These are phyloP conservation scores for Zasmidium citrigriseum DNA, from an alignment of 2,329 filamentous ascomycete species.

Conservation along the genomic window DNA sequence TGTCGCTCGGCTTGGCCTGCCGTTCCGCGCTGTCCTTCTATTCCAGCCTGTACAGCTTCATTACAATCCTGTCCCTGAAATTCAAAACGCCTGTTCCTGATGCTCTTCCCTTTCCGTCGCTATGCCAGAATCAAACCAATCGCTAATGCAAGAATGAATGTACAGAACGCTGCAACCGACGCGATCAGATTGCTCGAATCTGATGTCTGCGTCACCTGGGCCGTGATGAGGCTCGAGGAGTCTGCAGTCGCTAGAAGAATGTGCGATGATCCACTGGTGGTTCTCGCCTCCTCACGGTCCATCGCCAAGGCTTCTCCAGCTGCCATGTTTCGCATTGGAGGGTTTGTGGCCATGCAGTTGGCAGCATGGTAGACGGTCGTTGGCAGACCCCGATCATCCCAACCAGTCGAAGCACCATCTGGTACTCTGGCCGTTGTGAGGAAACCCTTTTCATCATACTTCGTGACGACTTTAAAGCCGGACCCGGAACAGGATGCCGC, in stretches of 20 bases:
- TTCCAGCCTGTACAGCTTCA: constrained; percentile 7
- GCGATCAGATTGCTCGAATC: neutral
- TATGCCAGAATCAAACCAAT: constrained; percentile 12
- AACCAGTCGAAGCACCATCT: constrained; percentile 43
- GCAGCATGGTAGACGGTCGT: constrained; percentile 38
- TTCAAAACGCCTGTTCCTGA: neutral
- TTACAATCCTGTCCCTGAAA: constrained; percentile 2
- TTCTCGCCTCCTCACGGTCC: constrained; percentile 1
- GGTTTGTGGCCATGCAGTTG: constrained; percentile 18
- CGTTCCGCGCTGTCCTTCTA: constrained; percentile 4
- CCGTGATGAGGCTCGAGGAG: constrained; percentile 18
- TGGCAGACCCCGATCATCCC: constrained; percentile 49
- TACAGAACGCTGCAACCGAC: constrained; percentile 12
- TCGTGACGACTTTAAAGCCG: constrained; percentile 47
- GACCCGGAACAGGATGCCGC: constrained; percentile 45
- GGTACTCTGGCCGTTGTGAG: constrained; percentile 47
- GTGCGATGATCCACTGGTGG: constrained; percentile 9
- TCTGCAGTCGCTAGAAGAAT: constrained; percentile 19
- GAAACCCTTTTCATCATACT: constrained; percentile 53
- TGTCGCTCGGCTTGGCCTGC: neutral
- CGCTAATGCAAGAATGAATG: constrained; percentile 20
- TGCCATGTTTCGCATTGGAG: neutral
- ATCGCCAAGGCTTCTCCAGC: constrained; percentile 14
- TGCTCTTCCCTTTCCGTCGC: neutral
- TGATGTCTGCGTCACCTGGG: constrained; percentile 10